These are phyloP conservation scores for Coemansia sp. DNA, from an alignment of 192 early-diverging fungal species.

Conservation along the genomic window DNA sequence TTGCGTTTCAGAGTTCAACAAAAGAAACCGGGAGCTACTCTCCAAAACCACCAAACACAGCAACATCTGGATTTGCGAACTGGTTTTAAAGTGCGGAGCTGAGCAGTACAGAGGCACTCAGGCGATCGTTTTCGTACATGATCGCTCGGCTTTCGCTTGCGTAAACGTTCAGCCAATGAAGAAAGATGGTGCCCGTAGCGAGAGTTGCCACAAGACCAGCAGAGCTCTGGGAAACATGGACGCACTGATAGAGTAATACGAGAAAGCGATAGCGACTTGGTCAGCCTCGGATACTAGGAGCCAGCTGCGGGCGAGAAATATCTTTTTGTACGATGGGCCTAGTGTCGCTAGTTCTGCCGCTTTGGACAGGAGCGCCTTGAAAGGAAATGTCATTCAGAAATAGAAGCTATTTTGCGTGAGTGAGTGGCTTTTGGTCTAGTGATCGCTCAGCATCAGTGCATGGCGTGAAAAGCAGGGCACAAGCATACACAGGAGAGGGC, in stretches of 20 bases:
- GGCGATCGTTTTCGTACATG: background rate
- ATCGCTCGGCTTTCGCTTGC: background rate
- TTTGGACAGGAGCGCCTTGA: too few relatives aligned
- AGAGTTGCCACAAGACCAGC: background rate
- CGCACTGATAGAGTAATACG: background rate
- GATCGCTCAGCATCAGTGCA: too few relatives aligned
- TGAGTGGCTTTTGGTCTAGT: too few relatives aligned
- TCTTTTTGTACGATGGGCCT: background rate
- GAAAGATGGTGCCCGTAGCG: background rate
- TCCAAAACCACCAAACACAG: background rate
- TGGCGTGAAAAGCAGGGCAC: too few relatives aligned
- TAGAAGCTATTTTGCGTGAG: too few relatives aligned
- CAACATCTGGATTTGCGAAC: background rate
- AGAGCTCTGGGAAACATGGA: background rate
- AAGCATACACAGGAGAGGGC: too few relatives aligned
- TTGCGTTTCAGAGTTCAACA: background rate
- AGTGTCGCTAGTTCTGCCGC: too few relatives aligned
- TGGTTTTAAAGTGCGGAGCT: background rate
- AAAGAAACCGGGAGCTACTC: background rate
- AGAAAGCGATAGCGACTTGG: too few relatives aligned
- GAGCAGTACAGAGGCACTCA: background rate
- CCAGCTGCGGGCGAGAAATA: background rate
- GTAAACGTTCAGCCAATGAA: background rate
- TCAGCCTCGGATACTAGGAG: background rate
- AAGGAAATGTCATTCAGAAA: too few relatives aligned